A percentile compares a stretch with the other conserved stretches of the same genome.
These are phyloP conservation scores for Dissophora globulifera DNA, from an alignment of 192 early-diverging fungal species.

Conservation along the genomic window DNA sequence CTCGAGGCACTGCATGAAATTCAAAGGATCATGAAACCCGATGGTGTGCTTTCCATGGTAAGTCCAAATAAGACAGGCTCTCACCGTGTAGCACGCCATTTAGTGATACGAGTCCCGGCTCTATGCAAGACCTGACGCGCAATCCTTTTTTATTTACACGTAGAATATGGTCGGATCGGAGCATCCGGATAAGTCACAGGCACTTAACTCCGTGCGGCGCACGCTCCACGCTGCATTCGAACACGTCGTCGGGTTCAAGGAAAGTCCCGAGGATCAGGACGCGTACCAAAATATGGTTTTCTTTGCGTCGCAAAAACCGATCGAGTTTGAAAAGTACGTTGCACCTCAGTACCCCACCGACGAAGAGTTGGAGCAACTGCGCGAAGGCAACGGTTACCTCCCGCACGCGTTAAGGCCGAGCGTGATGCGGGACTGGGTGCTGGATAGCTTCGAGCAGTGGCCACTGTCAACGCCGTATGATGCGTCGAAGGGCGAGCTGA, in stretches of 20 bases:
- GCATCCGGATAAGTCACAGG: slow-evolving; percentile 56
- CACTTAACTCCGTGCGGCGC: slow-evolving; percentile 66
- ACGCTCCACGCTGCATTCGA: slow-evolving; percentile 77
- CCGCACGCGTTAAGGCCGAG: slow-evolving; percentile 50
- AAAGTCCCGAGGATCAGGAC: slow-evolving; percentile 58
- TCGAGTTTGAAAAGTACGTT: slow-evolving; percentile 33
- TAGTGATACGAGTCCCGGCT: too few species aligned
- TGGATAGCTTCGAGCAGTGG: slow-evolving; percentile 59
- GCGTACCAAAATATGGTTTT: slow-evolving; percentile 72
- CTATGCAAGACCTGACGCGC: too few species aligned
- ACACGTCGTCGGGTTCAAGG: slow-evolving; percentile 73
- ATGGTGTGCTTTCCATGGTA: slow-evolving; percentile 85
- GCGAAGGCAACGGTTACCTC: slow-evolving; percentile 46
- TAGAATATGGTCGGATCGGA: slow-evolving; percentile 85
- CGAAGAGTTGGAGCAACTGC: slow-evolving; percentile 63
- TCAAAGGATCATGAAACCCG: slow-evolving; percentile 72
- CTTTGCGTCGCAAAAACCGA: slow-evolving; percentile 26
- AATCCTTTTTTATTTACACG: background rate
- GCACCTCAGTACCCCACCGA: slow-evolving; percentile 65
- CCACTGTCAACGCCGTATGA: slow-evolving; percentile 47
- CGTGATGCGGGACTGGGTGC: slow-evolving; percentile 59
- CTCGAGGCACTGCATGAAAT: slow-evolving; percentile 74
- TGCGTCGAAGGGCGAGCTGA: slow-evolving; percentile 52
- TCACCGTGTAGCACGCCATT: too few species aligned
- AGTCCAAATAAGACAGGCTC: too few species aligned